Evolutionary conservation across 2,329 filamentous ascomycete genomes (phyloP).

Genomic region (Chrysoporthe cubensis): DNA sequence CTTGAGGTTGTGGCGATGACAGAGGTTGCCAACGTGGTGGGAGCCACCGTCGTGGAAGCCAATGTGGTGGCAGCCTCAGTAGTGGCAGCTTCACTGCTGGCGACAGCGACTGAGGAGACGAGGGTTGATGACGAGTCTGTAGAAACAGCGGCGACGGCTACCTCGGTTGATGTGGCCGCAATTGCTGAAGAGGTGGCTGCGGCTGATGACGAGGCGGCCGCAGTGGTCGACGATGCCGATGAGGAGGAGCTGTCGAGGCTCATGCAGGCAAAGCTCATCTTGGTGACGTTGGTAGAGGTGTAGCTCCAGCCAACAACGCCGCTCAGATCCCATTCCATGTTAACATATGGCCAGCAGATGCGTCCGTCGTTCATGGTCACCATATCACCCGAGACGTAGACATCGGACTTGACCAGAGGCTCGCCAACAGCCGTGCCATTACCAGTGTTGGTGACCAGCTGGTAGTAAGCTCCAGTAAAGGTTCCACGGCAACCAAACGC

Average conservation of each 20-base stretch:
- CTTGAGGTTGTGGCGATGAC: neutral
- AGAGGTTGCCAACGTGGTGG: neutral
- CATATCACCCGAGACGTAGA: conserved; percentile 66
- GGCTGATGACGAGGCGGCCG: neutral
- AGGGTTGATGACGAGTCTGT: neutral
- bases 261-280: conserved; percentile 59
- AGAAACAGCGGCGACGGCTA: neutral
- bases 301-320: conserved; percentile 31
- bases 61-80: neutral
- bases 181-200: neutral
- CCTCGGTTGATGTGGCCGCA: neutral
- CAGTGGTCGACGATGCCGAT: neutral
- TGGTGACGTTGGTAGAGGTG: conserved; percentile 39
- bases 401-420: conserved; percentile 52
- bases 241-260: conserved; percentile 28
- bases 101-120: neutral
- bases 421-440: conserved; percentile 56
- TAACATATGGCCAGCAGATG: conserved; percentile 65
- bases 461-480: conserved; percentile 63
- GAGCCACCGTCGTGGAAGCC: neutral
- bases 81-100: neutral
- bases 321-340: conserved; percentile 56
- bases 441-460: conserved; percentile 56
- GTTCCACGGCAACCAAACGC: conserved; percentile 64
- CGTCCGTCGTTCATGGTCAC: conserved; percentile 61